Percentiles rank a stretch among this genome's conserved stretches.
Evolutionary conservation across 495 filamentous ascomycete genomes (phyloP).

Genomic region (Pseudoneurospora amorphoporcata): DNA sequence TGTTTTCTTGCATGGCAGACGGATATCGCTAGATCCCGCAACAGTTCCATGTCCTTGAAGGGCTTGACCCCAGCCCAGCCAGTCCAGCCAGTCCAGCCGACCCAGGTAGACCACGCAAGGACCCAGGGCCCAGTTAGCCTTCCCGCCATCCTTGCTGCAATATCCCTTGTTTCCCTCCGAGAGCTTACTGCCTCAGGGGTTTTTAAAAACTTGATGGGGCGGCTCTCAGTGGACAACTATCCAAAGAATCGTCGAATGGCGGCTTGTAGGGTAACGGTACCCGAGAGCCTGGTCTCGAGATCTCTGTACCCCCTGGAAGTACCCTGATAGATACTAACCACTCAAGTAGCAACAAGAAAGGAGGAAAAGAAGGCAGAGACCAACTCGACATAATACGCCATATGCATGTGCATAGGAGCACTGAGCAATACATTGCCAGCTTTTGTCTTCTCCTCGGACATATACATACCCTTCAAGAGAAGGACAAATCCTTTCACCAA

Average conservation of each 20-base stretch:
- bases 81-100: conserved; percentile 1
- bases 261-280: conserved; percentile 11
- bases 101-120: conserved; percentile 2
- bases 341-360: not conserved
- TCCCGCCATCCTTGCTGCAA: conserved; percentile 15
- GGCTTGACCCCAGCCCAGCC: not conserved
- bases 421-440: not conserved
- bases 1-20: not conserved
- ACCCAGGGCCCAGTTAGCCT: conserved; percentile 2
- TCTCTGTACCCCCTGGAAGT: conserved; percentile 1
- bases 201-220: not conserved
- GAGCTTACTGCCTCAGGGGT: conserved; percentile 4
- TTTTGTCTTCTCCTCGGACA: not conserved
- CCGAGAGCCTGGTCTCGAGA: conserved; percentile 7
- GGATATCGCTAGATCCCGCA: not conserved
- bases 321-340: not conserved
- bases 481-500: not conserved
- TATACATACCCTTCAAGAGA: not conserved
- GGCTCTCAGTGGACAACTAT: not conserved
- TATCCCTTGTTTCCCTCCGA: conserved; percentile 11
- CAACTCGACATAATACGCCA: not conserved
- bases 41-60: not conserved
- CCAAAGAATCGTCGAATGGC: not conserved
- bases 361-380: not conserved
- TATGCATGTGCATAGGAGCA: not conserved